Conservation (phyloP, 192 early-diverging fungal species). For the Chytriomyces hyalinus region DNA sequence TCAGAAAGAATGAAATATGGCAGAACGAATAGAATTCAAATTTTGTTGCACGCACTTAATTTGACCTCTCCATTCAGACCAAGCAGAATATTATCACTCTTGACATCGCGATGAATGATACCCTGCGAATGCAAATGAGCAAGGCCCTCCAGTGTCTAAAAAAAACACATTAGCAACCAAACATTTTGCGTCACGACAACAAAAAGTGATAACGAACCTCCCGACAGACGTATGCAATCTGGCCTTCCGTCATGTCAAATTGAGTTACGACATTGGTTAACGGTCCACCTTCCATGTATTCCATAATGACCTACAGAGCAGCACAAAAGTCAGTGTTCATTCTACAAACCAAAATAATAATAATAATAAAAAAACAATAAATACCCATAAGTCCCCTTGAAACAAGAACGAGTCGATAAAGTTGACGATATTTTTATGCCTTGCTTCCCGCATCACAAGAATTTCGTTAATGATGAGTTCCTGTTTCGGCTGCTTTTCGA, state of each 20-base stretch:
- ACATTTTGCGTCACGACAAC: neutral
- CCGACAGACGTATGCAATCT: constrained; percentile 45
- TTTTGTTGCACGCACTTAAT: neutral
- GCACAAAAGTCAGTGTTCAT: neutral
- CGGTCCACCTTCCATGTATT: constrained; percentile 95
- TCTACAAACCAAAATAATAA: neutral
- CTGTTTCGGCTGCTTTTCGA: constrained; percentile 84
- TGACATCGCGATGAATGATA: constrained; percentile 92
- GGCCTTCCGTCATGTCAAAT: constrained; percentile 64
- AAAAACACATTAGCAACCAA: neutral
- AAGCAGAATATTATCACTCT: constrained; percentile 75
- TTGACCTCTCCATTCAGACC: constrained; percentile 39
- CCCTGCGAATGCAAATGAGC: constrained; percentile 78
- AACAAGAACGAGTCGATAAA: constrained; percentile 85
- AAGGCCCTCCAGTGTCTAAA: constrained; percentile 77
- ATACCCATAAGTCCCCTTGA: constrained; percentile 81
- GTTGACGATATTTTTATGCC: constrained; percentile 90
- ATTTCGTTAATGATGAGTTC: constrained; percentile 94
- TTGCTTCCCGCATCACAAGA: constrained; percentile 88
- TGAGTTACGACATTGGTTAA: constrained; percentile 86
- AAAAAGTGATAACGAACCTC: constrained; percentile 17
- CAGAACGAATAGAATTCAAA: neutral
- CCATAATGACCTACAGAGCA: constrained; percentile 64
- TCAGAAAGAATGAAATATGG: neutral
- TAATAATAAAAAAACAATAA: neutral